Conservation (phyloP, 2,329 filamentous ascomycete species). For the Diaporthe nobilis region DNA sequence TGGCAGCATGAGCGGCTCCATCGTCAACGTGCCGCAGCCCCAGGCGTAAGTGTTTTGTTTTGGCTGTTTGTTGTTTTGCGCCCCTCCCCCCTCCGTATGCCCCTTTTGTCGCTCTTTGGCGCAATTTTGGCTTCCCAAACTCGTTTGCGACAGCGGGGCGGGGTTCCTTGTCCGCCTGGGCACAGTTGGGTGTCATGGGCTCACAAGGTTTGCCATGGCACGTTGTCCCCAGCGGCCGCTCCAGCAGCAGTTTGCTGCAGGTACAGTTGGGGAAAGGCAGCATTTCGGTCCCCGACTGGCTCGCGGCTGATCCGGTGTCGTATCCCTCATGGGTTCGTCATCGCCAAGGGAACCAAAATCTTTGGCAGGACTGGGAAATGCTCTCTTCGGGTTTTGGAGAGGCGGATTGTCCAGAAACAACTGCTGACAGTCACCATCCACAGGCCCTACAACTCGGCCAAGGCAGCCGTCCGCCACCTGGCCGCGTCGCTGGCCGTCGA, state of each 20-base stretch:
- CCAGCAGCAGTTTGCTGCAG: neutral
- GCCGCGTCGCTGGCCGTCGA: slow-evolving; percentile 91
- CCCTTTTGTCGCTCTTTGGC: neutral
- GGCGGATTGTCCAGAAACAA: neutral
- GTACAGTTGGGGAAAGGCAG: slow-evolving; percentile 6
- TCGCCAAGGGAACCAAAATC: neutral
- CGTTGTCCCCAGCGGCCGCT: neutral
- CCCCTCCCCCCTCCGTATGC: neutral
- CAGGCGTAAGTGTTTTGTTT: slow-evolving; percentile 71
- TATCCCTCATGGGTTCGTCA: neutral
- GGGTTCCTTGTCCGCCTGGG: neutral
- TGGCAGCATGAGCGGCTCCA: slow-evolving; percentile 92
- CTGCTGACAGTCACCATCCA: slow-evolving; percentile 9
- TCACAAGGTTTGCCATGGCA: slow-evolving; percentile 2
- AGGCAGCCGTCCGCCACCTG: slow-evolving; percentile 91
- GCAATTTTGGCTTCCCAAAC: neutral
- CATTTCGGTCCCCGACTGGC: neutral
- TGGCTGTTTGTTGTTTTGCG: neutral
- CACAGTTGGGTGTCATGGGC: neutral
- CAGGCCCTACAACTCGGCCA: slow-evolving; percentile 90
- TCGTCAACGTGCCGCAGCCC: slow-evolving; percentile 96
- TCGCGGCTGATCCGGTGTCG: slow-evolving; percentile 14
- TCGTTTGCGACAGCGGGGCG: neutral
- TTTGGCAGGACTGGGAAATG: neutral
- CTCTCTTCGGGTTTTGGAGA: neutral